Evolutionary conservation across 2,329 filamentous ascomycete species (phyloP).

Genomic region (Graphilbum fragrans): DNA sequence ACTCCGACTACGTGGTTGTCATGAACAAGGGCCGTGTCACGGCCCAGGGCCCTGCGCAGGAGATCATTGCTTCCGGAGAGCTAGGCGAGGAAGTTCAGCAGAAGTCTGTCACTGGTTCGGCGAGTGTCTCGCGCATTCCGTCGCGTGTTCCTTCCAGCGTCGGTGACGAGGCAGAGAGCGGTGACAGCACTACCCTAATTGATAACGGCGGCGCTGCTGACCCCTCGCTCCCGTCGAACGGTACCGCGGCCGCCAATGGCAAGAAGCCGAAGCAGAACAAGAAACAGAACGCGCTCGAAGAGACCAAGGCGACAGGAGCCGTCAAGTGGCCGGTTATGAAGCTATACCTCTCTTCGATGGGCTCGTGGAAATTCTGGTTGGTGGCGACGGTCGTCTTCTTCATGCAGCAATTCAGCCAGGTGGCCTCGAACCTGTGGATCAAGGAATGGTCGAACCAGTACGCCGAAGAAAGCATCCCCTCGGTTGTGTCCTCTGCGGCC

Average conservation of each 20-base stretch:
- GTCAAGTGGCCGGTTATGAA: conserved; percentile 80
- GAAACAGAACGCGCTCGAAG: conserved; percentile 47
- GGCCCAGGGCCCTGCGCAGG: conserved; percentile 62
- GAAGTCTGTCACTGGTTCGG: conserved; percentile 59
- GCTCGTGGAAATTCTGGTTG: conserved; percentile 92
- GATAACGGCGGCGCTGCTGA: conserved; percentile 37
- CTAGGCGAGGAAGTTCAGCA: conserved; percentile 73
- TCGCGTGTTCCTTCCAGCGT: conserved; percentile 70
- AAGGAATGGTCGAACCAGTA: conserved; percentile 92
- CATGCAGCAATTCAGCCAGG: conserved; percentile 71
- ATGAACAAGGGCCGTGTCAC: conserved; percentile 77
- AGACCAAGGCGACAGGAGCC: conserved; percentile 72
- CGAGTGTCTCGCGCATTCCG: conserved; percentile 56
- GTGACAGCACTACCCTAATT: conserved; percentile 40
- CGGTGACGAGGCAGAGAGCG: conserved; percentile 47
- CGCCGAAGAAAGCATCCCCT: conserved; percentile 23
- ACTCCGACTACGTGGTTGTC: conserved; percentile 68
- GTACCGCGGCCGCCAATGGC: conserved; percentile 23
- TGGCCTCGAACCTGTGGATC: conserved; percentile 91
- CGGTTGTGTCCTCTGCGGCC: conserved; percentile 1
- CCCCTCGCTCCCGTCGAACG: conserved; percentile 27
- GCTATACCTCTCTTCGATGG: conserved; percentile 83
- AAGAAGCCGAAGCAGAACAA: conserved; percentile 25
- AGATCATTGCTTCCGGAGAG: conserved; percentile 77
- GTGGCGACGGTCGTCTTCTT: conserved; percentile 63